These are phyloP conservation scores for Pichia sp. DNA, from an alignment of 1,139 yeast genomes.

Conservation along the genomic window DNA sequence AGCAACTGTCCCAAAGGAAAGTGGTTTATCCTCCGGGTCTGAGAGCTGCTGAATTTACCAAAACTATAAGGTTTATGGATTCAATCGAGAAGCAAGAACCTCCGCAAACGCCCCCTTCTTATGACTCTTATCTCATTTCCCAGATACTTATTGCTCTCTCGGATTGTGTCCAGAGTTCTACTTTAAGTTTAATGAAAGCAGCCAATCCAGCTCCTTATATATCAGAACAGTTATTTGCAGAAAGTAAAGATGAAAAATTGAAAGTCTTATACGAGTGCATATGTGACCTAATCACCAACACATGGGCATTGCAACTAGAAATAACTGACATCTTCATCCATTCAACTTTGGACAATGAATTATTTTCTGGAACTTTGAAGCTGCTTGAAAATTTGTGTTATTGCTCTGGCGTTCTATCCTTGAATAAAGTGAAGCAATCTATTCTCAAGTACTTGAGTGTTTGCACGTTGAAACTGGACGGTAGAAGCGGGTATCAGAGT, in stretches of 20 bases:
- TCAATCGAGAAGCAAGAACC: conserved; percentile 75
- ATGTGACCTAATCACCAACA: conserved; percentile 39
- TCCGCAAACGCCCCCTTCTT: conserved; percentile 57
- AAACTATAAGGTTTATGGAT: conserved; percentile 48
- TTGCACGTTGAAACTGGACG: conserved; percentile 44
- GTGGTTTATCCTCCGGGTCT: conserved; percentile 14
- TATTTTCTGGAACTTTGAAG: conserved; percentile 61
- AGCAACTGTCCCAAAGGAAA: conserved; percentile 4
- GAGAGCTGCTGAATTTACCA: conserved; percentile 44
- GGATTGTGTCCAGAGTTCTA: conserved; percentile 64
- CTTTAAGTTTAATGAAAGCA: conserved; percentile 39
- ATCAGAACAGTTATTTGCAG: conserved; percentile 9
- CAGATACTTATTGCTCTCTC: conserved; percentile 52
- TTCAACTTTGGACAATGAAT: conserved; percentile 63
- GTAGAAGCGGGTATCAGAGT: conserved; percentile 28
- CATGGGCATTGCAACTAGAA: conserved; percentile 45
- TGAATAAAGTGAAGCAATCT: conserved; percentile 53
- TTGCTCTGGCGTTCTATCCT: conserved; percentile 69
- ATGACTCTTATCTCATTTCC: conserved; percentile 56
- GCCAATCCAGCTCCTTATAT: conserved; percentile 16
- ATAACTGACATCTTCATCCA: conserved; percentile 53
- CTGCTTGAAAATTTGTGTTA: conserved; percentile 78
- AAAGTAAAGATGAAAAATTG: conserved; percentile 9
- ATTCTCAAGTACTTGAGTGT: conserved; percentile 55
- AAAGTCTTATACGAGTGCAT: conserved; percentile 38